A percentile compares a stretch with the other conserved stretches of the same genome.
Conservation (phyloP, 2,329 filamentous ascomycete species). For the Magnaporthiopsis rhizophila region DNA sequence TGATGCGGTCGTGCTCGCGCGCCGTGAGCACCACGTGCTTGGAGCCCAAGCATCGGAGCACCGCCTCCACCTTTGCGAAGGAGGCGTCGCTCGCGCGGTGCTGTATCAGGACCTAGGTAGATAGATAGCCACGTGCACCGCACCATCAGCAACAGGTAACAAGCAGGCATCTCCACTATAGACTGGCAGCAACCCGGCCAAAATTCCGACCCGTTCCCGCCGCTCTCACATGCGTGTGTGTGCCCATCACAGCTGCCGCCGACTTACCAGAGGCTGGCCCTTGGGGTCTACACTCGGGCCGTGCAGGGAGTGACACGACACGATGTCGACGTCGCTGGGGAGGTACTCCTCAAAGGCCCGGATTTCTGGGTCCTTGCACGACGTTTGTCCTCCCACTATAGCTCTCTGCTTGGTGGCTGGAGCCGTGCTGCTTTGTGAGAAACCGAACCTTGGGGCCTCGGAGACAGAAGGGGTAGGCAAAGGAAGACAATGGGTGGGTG, state of each 20-base stretch:
- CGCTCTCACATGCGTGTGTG: background rate
- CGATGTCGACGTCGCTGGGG: constrained; percentile 80
- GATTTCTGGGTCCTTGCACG: constrained; percentile 96
- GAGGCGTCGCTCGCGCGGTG: constrained; percentile 76
- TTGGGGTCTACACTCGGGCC: constrained; percentile 82
- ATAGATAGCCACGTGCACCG: too few relatives aligned
- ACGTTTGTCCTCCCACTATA: constrained; percentile 95
- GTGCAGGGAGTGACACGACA: constrained; percentile 94
- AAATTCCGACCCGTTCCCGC: background rate
- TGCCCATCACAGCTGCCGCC: background rate
- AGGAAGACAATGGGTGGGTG: background rate
- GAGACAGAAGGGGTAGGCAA: background rate
- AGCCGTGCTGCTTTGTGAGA: constrained; percentile 13
- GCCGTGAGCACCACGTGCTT: constrained; percentile 84
- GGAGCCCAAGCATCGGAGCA: constrained; percentile 76
- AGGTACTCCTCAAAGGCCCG: constrained; percentile 85
- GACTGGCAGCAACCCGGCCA: background rate
- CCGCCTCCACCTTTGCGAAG: constrained; percentile 68
- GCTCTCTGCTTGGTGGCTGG: constrained; percentile 88
- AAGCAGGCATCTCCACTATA: background rate
- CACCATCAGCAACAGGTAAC: background rate
- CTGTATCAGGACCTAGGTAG: constrained; percentile 65
- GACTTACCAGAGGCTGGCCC: constrained; percentile 77
- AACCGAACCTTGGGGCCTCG: constrained; percentile 1
- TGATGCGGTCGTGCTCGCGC: constrained; percentile 88